phyloP scores from a whole-genome alignment of 1,139 yeast genomes.

The Yueomyces sp. region DNA sequence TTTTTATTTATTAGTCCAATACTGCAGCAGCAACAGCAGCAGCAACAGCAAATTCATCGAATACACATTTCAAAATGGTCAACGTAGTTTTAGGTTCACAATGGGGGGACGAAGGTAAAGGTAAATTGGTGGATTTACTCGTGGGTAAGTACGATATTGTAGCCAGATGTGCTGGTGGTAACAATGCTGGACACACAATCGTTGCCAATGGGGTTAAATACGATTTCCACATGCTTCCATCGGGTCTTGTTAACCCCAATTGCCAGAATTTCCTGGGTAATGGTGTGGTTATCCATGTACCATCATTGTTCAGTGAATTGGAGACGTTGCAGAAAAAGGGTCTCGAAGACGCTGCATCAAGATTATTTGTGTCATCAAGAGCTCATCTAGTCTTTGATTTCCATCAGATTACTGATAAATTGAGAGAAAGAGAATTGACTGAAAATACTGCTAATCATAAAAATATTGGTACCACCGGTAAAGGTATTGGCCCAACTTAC shows the following conservation, averaged over 20 bases:
- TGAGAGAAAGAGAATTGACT: conserved; percentile 86
- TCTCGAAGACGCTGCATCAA: conserved; percentile 52
- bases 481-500: conserved; percentile 98
- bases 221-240: conserved; percentile 97
- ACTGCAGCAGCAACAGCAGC: too few relatives aligned
- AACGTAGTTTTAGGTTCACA: conserved; percentile 90
- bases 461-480: conserved; percentile 96
- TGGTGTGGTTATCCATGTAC: conserved; percentile 93
- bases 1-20: too few relatives aligned
- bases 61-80: conserved; percentile 21
- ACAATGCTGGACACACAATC: conserved; percentile 97
- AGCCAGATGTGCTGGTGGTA: conserved; percentile 98
- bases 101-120: conserved; percentile 99
- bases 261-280: conserved; percentile 86
- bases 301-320: conserved; percentile 83
- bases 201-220: conserved; percentile 80
- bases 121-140: conserved; percentile 85
- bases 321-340: conserved; percentile 73
- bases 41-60: too few relatives aligned
- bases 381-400: conserved; percentile 95
- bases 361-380: conserved; percentile 81
- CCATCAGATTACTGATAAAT: conserved; percentile 92
- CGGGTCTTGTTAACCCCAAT: conserved; percentile 87
- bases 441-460: conserved; percentile 48
- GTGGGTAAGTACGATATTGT: conserved; percentile 93